These are phyloP conservation scores for Cyberlindnera nakhonratchasimensis DNA, from an alignment of 805 yeast genomes.

Conservation along the genomic window DNA sequence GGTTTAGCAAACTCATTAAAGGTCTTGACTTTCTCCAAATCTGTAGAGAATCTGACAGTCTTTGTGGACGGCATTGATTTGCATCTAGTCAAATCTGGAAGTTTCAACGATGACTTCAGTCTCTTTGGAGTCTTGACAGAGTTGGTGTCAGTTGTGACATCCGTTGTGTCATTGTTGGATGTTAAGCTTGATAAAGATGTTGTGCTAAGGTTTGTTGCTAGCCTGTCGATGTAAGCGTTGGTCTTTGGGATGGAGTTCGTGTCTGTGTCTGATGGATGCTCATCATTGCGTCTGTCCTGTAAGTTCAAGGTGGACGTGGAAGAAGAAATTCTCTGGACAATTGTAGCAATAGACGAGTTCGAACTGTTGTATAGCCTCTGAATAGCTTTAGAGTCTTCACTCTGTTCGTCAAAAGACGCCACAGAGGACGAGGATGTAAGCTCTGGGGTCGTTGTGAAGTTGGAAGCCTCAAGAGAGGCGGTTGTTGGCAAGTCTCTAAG, in stretches of 20 bases:
- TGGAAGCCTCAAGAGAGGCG: constrained; percentile 4
- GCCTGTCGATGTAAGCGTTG: neutral
- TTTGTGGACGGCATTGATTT: constrained; percentile 50
- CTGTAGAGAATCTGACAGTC: constrained; percentile 61
- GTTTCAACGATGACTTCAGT: constrained; percentile 43
- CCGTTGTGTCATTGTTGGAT: constrained; percentile 14
- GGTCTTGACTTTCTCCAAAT: constrained; percentile 58
- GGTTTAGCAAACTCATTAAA: constrained; percentile 63
- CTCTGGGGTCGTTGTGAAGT: constrained; percentile 20
- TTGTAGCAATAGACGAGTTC: constrained; percentile 25
- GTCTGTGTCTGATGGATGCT: neutral
- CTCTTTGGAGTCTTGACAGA: constrained; percentile 16
- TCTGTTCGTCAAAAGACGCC: constrained; percentile 22
- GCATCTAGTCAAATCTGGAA: constrained; percentile 37
- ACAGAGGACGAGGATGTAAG: constrained; percentile 20
- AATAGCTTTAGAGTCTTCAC: constrained; percentile 19
- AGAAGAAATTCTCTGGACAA: constrained; percentile 24
- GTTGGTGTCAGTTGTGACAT: constrained; percentile 9
- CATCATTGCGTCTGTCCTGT: neutral
- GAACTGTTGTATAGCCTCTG: constrained; percentile 18
- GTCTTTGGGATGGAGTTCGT: neutral
- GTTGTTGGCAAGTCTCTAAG: constrained; percentile 2
- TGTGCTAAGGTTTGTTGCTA: constrained; percentile 11
- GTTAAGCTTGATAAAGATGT: constrained; percentile 15
- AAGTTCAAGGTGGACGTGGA: constrained; percentile 24